phyloP scores from a whole-genome alignment of 768 basidiomycete species.

The Pleurotus sapidus region DNA sequence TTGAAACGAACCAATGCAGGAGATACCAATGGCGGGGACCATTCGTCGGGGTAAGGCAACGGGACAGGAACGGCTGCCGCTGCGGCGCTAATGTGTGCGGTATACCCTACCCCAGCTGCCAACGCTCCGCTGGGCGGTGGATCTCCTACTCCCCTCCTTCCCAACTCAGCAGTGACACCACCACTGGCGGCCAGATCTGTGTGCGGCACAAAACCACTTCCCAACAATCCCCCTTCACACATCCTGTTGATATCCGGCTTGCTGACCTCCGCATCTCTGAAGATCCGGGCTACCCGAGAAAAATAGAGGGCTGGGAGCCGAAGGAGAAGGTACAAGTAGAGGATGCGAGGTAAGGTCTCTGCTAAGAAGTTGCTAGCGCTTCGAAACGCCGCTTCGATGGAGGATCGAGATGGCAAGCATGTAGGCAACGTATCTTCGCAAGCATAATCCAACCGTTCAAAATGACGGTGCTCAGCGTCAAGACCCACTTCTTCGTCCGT shows the following conservation, averaged over 20 bases:
- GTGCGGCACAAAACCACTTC: constrained; percentile 12
- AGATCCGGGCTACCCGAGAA: constrained; percentile 71
- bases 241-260: constrained; percentile 65
- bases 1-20: constrained; percentile 66
- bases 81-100: constrained; percentile 20
- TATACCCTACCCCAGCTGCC: constrained; percentile 22
- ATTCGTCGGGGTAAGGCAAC: constrained; percentile 52
- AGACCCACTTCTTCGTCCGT: constrained; percentile 19
- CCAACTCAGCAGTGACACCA: background rate
- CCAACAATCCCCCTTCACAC: constrained; percentile 35
- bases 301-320: constrained; percentile 80
- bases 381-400: constrained; percentile 7
- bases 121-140: constrained; percentile 12
- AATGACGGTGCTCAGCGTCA: constrained; percentile 9
- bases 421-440: constrained; percentile 1
- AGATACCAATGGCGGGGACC: constrained; percentile 51
- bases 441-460: background rate
- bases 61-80: constrained; percentile 17
- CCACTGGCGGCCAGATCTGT: background rate
- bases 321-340: constrained; percentile 50
- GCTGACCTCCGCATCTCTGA: constrained; percentile 77
- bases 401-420: background rate
- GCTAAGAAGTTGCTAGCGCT: constrained; percentile 21
- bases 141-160: background rate
- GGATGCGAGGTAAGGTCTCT: constrained; percentile 39